Conservation (phyloP, 768 basidiomycete species). For the Lactarius sanguifluus region DNA sequence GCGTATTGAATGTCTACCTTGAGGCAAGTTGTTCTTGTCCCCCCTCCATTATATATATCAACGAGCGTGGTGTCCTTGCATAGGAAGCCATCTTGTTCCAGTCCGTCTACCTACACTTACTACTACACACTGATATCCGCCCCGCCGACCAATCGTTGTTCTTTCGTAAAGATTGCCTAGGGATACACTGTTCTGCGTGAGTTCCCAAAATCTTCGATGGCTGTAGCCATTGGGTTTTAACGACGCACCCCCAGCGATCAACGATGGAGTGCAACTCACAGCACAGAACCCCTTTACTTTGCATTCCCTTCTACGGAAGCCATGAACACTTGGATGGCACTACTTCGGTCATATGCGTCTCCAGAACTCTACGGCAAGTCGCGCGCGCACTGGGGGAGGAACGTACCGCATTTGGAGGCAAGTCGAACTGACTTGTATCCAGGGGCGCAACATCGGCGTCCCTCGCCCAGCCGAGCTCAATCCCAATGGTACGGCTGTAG, state of each 20-base stretch:
- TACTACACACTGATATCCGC: constrained; percentile 82
- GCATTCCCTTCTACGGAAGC: constrained; percentile 64
- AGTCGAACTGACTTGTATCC: constrained; percentile 68
- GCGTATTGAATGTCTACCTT: constrained; percentile 69
- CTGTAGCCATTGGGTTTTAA: constrained; percentile 15
- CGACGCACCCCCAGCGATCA: constrained; percentile 47
- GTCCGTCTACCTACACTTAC: constrained; percentile 67
- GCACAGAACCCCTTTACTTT: constrained; percentile 69
- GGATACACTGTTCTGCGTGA: constrained; percentile 64
- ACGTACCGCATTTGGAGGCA: constrained; percentile 88
- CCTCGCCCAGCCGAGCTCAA: constrained; percentile 41
- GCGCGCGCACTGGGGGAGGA: constrained; percentile 56
- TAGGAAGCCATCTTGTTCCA: constrained; percentile 75
- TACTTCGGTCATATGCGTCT: constrained; percentile 76
- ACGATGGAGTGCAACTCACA: constrained; percentile 52
- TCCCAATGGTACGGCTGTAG: constrained; percentile 28
- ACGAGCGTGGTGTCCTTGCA: neutral
- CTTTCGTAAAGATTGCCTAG: constrained; percentile 71
- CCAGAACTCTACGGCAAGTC: constrained; percentile 75
- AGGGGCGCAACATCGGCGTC: constrained; percentile 71
- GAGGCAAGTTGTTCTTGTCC: constrained; percentile 52
- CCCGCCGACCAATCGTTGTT: constrained; percentile 73
- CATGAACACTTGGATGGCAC: constrained; percentile 73
- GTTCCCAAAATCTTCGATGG: constrained; percentile 25
- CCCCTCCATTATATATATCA: neutral